These are phyloP conservation scores for Nevesoporus exiguus DNA, from an alignment of 768 basidiomycete genomes.

Conservation along the genomic window DNA sequence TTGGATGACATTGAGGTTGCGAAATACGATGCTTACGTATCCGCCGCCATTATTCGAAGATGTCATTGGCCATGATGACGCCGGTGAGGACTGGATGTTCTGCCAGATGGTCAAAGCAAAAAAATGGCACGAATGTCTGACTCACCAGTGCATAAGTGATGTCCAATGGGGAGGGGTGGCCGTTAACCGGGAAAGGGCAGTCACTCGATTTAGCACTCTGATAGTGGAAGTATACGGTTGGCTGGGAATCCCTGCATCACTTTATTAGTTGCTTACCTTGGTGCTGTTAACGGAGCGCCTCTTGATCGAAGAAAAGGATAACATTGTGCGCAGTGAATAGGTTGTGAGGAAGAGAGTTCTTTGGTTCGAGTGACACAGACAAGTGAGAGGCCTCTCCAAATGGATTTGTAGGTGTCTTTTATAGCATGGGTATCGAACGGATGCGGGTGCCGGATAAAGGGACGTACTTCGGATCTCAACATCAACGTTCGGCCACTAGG, in stretches of 20 bases:
- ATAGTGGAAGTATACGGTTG: background rate
- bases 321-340: constrained; percentile 7
- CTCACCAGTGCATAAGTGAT: constrained; percentile 22
- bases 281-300: constrained; percentile 20
- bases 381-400: background rate
- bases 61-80: background rate
- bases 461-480: constrained; percentile 13
- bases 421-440: constrained; percentile 10
- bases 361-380: background rate
- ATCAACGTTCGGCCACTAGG: background rate
- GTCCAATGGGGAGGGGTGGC: constrained; percentile 20
- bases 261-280: constrained; percentile 14
- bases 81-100: constrained; percentile 10
- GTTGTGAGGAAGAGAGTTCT: background rate
- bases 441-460: background rate
- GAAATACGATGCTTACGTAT: constrained; percentile 12
- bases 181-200: constrained; percentile 10
- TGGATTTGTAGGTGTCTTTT: constrained; percentile 11
- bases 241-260: background rate
- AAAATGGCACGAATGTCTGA: background rate
- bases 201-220: constrained; percentile 20
- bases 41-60: constrained; percentile 2
- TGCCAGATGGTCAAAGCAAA: background rate
- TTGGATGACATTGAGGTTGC: background rate
- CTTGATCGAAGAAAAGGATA: constrained; percentile 18